Conservation (phyloP, 495 filamentous ascomycete genomes). For the Lasiosphaeria hispida region DNA sequence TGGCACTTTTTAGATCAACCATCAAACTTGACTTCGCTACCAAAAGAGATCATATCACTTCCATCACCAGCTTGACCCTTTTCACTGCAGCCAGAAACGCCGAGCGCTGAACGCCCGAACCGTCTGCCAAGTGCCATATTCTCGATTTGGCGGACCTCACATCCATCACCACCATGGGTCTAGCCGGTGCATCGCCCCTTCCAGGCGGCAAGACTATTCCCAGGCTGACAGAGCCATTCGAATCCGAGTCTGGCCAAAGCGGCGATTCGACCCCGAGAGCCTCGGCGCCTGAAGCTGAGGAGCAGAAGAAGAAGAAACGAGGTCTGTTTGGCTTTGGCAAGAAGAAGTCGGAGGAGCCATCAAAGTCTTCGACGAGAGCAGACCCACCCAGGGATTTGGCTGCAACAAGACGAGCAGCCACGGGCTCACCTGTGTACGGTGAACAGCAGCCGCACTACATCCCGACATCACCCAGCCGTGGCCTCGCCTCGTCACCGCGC, state of each 20-base stretch:
- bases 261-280: conserved; percentile 40
- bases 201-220: conserved; percentile 23
- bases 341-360: conserved; percentile 56
- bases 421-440: conserved; percentile 43
- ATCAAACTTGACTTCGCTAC: background rate
- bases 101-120: too few relatives aligned
- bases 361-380: conserved; percentile 37
- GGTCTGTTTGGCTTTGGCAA: conserved; percentile 63
- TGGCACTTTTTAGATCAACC: background rate
- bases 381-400: conserved; percentile 22
- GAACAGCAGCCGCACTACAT: conserved; percentile 42
- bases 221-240: conserved; percentile 30
- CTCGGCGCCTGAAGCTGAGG: conserved; percentile 30
- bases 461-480: conserved; percentile 51
- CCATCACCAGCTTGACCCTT: background rate
- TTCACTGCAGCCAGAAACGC: too few relatives aligned
- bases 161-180: conserved; percentile 24
- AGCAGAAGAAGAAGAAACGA: conserved; percentile 50
- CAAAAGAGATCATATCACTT: background rate
- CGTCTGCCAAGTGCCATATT: background rate
- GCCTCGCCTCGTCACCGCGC: conserved; percentile 56
- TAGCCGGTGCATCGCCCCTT: conserved; percentile 22
- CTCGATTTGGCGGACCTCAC: background rate
- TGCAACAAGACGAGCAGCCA: conserved; percentile 24
- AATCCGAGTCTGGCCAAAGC: conserved; percentile 22